Conservation (phyloP, 176 grass and related monocot genomes). For the Triticum timopheevii region DNA sequence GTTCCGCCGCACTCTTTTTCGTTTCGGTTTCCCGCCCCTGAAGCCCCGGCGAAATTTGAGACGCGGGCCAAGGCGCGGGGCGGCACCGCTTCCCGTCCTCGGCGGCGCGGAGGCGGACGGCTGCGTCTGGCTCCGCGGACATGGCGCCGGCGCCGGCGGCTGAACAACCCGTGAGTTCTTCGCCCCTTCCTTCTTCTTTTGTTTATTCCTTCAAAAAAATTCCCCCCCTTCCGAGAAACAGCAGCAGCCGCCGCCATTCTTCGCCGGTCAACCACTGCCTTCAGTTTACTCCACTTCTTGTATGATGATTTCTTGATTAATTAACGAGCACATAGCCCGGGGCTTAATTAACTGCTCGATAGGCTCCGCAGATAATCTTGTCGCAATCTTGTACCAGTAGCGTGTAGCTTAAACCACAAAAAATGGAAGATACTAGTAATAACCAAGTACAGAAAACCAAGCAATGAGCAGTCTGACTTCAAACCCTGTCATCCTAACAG, state of each 20-base stretch:
- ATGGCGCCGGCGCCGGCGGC: background rate
- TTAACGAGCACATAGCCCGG: background rate
- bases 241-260: background rate
- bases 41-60: background rate
- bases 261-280: background rate
- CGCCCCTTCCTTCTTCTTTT: background rate
- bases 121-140: no score
- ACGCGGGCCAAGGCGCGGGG: background rate
- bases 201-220: background rate
- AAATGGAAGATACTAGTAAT: no score
- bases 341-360: background rate
- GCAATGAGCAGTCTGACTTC: no score
- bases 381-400: background rate
- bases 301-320: background rate
- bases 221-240: background rate
- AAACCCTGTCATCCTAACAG: no score
- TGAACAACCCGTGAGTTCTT: constrained; percentile 3
- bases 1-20: background rate
- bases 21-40: constrained; percentile 35
- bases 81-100: background rate
- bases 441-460: no score
- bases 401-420: no score
- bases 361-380: background rate
- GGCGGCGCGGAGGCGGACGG: no score
- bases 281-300: background rate